Base-by-base conservation (phyloP, 202 grass and related monocot species). In the Carex arenaria region DNA sequence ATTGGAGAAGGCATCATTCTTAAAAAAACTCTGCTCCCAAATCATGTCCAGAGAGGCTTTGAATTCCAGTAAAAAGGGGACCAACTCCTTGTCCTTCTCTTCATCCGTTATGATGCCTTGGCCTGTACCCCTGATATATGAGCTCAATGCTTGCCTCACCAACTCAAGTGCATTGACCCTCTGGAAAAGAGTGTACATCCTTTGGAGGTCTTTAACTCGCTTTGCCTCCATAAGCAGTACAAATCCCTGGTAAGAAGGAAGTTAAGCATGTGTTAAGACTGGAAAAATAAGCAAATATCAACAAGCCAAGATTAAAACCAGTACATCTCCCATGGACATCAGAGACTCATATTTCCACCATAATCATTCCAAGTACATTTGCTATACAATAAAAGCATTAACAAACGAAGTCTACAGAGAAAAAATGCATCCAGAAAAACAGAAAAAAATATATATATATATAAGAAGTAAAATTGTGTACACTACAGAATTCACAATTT, bases 81-180 rank as follows among this genome's bases (percentile, higher is more conserved):
- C 97, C 69, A 99, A 71, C 72, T 99, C 97, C 89, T 84, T 96
- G 77, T 99, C 93, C 72, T 99, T 99, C 79, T 99, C 97, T 91
- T 99, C 97, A 90, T 99, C 97, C 78, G 88, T 89, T 78, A 94
- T 94, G 91, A 96, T 85, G 23, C 83, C 85, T 73, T 99, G 93
- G 53, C 97, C 97, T n/a, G 87, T 99, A 36, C 87, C 90, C 52
- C 93, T 88, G 30, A 99, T 90, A 79, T 92, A 96, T 88, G 91
- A 89, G 84, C 97, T 96, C 79, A 99, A 92, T 14, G 91, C 89
- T 94, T 92, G 84, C 64, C 91, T 96, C 86, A 99, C 70, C 84
- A 89, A 78, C 54, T 99, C 97, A 62, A 96, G 87, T 72, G 97
- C 91, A 94, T 99, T 91, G 81, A 99, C 93, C 88, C 93, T 90